Evolutionary conservation across 257 asterid species (phyloP).

Genomic region (Capsicum chinense): DNA sequence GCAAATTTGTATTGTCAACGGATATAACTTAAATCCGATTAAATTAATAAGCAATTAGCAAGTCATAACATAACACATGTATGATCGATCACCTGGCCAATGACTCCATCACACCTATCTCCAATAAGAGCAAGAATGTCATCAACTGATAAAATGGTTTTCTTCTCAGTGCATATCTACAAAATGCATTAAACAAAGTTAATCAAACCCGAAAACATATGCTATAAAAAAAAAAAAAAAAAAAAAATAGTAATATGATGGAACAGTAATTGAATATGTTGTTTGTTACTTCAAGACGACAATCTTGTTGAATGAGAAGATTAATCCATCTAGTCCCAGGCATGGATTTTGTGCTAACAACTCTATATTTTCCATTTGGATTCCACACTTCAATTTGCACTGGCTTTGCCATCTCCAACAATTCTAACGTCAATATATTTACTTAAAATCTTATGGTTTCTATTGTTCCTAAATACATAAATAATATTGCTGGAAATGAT

Average conservation of each 20-base stretch:
- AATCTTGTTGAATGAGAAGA: constrained; percentile 79
- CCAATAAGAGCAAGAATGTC: constrained; percentile 87
- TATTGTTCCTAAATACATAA: constrained; percentile 10
- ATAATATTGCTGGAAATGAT: constrained; percentile 25
- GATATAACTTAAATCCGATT: neutral
- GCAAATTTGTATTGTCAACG: neutral
- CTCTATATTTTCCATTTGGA: constrained; percentile 90
- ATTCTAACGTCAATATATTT: neutral
- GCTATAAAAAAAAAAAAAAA: too few species aligned
- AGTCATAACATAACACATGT: neutral
- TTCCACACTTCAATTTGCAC: constrained; percentile 88
- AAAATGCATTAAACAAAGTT: neutral
- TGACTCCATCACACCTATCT: constrained; percentile 86
- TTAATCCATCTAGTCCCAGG: constrained; percentile 97
- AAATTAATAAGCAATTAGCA: neutral
- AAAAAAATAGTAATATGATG: neutral
- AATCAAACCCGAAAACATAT: neutral
- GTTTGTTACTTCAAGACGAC: constrained; percentile 94
- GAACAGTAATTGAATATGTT: constrained; percentile 23
- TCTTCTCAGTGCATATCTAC: constrained; percentile 85
- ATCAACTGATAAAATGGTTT: constrained; percentile 89
- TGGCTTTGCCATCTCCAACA: constrained; percentile 64
- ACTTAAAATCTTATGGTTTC: constrained; percentile 26
- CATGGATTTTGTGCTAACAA: constrained; percentile 90
- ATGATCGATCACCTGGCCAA: constrained; percentile 73